phyloP scores from a whole-genome alignment of 164 flowering plant species.

The Buxus sempervirens region DNA sequence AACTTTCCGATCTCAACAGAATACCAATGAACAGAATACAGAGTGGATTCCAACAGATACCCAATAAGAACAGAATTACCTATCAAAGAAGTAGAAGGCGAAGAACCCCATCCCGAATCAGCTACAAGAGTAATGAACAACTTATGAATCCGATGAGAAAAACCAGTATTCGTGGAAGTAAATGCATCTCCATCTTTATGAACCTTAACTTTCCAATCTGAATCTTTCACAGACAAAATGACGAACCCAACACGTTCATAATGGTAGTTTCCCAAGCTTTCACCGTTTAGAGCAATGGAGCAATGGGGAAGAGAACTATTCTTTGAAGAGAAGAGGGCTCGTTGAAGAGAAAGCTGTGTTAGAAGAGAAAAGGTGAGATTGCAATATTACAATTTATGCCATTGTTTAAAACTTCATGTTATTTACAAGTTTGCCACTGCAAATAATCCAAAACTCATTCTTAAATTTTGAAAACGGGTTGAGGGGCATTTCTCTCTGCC shows the following conservation, averaged over 20 bases:
- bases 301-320: slow-evolving; percentile 36
- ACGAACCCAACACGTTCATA: slow-evolving; percentile 49
- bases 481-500: too few relatives aligned
- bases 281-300: slow-evolving; percentile 28
- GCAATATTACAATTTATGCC: too few relatives aligned
- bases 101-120: neutral
- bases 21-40: slow-evolving; percentile 69
- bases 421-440: too few relatives aligned
- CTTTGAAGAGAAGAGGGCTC: too few relatives aligned
- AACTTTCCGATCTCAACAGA: slow-evolving; percentile 20
- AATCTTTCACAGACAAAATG: slow-evolving; percentile 18
- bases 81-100: neutral
- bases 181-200: slow-evolving; percentile 18
- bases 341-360: too few relatives aligned
- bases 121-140: slow-evolving; percentile 29
- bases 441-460: too few relatives aligned
- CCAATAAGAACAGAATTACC: slow-evolving; percentile 29
- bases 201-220: neutral
- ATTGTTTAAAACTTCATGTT: too few relatives aligned
- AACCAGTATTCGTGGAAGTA: slow-evolving; percentile 5
- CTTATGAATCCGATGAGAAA: slow-evolving; percentile 31
- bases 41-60: slow-evolving; percentile 44
- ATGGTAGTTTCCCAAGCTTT: slow-evolving; percentile 34
- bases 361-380: too few relatives aligned
- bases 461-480: too few relatives aligned